These are phyloP conservation scores for Waltergamsia citrina DNA, from an alignment of 2,329 filamentous ascomycete species.

Conservation along the genomic window DNA sequence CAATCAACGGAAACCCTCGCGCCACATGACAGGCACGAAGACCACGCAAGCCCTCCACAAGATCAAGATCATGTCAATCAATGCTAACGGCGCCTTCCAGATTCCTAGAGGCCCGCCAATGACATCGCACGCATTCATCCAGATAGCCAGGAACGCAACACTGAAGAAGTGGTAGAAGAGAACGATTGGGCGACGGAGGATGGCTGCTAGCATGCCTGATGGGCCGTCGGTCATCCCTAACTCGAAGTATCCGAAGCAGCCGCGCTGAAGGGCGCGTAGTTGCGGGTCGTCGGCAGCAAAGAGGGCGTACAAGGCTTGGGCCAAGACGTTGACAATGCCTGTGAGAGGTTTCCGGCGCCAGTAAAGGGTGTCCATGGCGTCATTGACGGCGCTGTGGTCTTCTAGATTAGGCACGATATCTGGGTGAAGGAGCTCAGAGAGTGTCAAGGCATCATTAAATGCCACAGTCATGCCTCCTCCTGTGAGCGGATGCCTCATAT, in stretches of 20 bases:
- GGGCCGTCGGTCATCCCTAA: slow-evolving; percentile 68
- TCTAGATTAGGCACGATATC: slow-evolving; percentile 57
- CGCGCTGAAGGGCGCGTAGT: slow-evolving; percentile 71
- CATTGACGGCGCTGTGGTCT: slow-evolving; percentile 55
- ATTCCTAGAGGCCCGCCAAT: slow-evolving; percentile 25
- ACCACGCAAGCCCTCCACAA: slow-evolving; percentile 75
- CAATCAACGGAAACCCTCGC: slow-evolving; percentile 40
- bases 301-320: slow-evolving; percentile 82
- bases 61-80: slow-evolving; percentile 58
- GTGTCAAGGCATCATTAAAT: slow-evolving; percentile 79
- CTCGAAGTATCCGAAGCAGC: slow-evolving; percentile 91
- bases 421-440: slow-evolving; percentile 66
- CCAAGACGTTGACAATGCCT: slow-evolving; percentile 93
- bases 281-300: slow-evolving; percentile 79
- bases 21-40: slow-evolving; percentile 72
- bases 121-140: slow-evolving; percentile 40
- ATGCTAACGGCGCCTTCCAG: slow-evolving; percentile 44
- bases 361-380: slow-evolving; percentile 69
- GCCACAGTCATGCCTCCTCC: slow-evolving; percentile 98
- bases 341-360: slow-evolving; percentile 77
- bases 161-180: slow-evolving; percentile 92
- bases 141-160: slow-evolving; percentile 82
- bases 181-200: slow-evolving; percentile 67
- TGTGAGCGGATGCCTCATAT: slow-evolving; percentile 98
- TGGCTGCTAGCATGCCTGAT: slow-evolving; percentile 69